Base-by-base conservation (phyloP, 257 asterid species). In the Perilla frutescens region DNA sequence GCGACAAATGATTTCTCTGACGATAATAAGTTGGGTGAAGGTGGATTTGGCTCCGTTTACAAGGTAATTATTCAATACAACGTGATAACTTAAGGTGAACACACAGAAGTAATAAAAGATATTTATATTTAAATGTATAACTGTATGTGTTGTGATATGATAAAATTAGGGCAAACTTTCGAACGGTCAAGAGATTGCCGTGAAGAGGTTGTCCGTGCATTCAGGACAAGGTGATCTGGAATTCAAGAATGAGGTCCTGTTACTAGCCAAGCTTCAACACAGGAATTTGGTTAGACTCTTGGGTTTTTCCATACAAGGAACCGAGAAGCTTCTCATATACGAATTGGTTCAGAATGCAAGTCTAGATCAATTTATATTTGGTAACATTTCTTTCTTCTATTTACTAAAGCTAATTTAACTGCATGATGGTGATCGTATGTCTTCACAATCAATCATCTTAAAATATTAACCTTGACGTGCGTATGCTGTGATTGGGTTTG, bases 41-140 rank as follows among this genome's bases (percentile, higher is more conserved):
- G 86, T 68, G 86, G 86, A 79, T 82, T 82, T n/a, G 86, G 86
- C 3, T 4, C 74, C 5, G 86, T 82, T 41, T 79, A 82, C 40
- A 76, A 72, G 86, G 86, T 79, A 79, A 37, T 8, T 45, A 20
- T 20, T 20, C 11, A n/a, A 59, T 5, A 40, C 8, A 45, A n/a
- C n/a, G n/a, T n/a, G n/a, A n/a, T n/a, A n/a, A n/a, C n/a, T n/a
- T n/a, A n/a, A 6, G 6, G 49, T 39, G 43, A 69, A 40, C 41
- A 13, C 49, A 32, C 5, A 45, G 8, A 68, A 37, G 2, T 15
- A 31, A 29, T 20, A 20, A 20, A 20, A 60, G 6, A 2, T 48
- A 2, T 11, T 13, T 8, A 43, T 7, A 43, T 29, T 12, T 3
- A n/a, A 61, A 32, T 1, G 26, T 14, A 36, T n/a, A 20, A 20